Evolutionary conservation across 805 yeast genomes (phyloP), one percentile per base, ranked within the genome.

Genomic region (Candida glaebosa): DNA sequence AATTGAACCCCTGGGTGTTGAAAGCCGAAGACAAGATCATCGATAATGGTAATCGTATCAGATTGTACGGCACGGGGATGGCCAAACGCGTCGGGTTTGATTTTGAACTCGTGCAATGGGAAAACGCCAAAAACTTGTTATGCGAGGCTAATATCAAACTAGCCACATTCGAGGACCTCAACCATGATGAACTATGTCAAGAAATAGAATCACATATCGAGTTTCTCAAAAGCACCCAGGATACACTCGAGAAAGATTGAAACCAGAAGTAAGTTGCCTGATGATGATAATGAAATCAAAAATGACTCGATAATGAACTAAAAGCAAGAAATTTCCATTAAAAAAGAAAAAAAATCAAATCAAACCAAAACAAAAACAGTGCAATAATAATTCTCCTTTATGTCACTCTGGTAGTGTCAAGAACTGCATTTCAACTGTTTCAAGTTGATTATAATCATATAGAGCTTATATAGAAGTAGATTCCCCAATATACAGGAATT

Each of bases 11-110:
- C 2, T 75, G 81, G 69, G 60, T 61, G 12, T 64, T 82, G 45
- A 71, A 66, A 42, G 44, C 53, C n/a, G 65, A 64, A 3, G 69
- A 67, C 2, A 67, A 70, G 39, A 65, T 74, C 2, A 58, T 67
- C 38, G 56, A 61, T 39, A 67, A 62, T 18, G 78, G 75, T 2
- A 61, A 72, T 10, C 61, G 86, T 46, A 58, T 71, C n/a, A 60
- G 87, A 44, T 55, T 81, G 9, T 81, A 78, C 48, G 87, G 86
- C 4, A 69, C 75, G 3, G 81, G 77, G 3, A 71, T 79, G 71
- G 67, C 67, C 34, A 60, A 63, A 40, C 62, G 74, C 18, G 67
- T 76, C 2, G 81, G 81, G 1, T 76, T 69, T 48, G 84, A 79
- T 53, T 76, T 79, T 52, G 85, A 79, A 51, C 60, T 70, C 32